These are phyloP conservation scores for Ilex aquifolium DNA, from an alignment of 257 asterid species.

Conservation along the genomic window DNA sequence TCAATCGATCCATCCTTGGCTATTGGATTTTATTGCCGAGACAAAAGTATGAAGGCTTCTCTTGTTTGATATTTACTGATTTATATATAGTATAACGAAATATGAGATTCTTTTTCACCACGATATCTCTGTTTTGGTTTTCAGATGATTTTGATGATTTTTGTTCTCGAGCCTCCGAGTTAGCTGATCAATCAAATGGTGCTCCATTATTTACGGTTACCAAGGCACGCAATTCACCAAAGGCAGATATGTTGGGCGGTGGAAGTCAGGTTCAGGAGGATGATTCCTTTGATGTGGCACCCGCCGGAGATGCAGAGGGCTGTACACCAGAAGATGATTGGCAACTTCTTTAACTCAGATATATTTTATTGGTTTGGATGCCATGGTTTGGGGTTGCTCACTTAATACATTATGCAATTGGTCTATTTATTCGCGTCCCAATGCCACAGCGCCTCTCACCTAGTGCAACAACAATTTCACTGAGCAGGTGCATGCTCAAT, in stretches of 20 bases:
- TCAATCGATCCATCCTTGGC: slow-evolving; percentile 93
- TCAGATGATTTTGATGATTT: slow-evolving; percentile 90
- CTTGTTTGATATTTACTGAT: not conserved
- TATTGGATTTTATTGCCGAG: slow-evolving; percentile 78
- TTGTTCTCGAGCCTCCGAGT: slow-evolving; percentile 55
- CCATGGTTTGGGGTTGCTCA: not conserved
- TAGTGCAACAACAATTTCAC: no score
- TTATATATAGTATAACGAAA: not conserved
- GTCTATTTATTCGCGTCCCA: no score
- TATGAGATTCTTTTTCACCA: not conserved
- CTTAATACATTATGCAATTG: no score
- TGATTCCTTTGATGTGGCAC: slow-evolving; percentile 20
- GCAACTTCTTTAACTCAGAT: slow-evolving; percentile 63
- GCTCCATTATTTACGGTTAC: slow-evolving; percentile 86
- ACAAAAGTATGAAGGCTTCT: slow-evolving; percentile 43
- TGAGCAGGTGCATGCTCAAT: no score
- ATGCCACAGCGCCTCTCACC: no score
- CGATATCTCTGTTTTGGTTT: slow-evolving; percentile 8
- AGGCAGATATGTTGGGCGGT: slow-evolving; percentile 13
- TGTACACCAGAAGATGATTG: slow-evolving; percentile 81
- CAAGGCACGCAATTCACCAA: slow-evolving; percentile 37
- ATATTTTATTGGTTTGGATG: no score
- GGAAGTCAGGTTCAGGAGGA: slow-evolving; percentile 21
- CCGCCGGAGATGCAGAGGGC: slow-evolving; percentile 26
- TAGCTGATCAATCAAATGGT: slow-evolving; percentile 63